Evolutionary conservation across 805 yeast species (phyloP).

Genomic region (Komagataella mondaviorum): DNA sequence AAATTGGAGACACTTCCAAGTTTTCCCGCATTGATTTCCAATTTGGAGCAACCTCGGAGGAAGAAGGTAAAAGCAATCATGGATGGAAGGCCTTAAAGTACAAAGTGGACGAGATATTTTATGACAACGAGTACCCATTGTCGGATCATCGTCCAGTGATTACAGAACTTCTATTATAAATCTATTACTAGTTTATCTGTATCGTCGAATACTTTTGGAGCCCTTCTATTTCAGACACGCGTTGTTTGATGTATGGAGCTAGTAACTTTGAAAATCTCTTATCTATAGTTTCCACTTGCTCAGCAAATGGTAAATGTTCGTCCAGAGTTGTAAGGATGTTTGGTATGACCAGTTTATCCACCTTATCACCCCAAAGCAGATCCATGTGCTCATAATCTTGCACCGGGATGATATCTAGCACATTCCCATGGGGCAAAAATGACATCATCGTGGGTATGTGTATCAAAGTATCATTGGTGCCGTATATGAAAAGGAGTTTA

Average conservation of each 20-base stretch:
- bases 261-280: not conserved
- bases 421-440: slow-evolving; percentile 24
- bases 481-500: slow-evolving; percentile 73
- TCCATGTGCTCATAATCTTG: slow-evolving; percentile 80
- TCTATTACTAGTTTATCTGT: not conserved
- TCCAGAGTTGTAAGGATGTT: slow-evolving; percentile 5
- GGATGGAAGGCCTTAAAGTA: slow-evolving; percentile 12
- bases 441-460: slow-evolving; percentile 64
- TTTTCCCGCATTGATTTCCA: slow-evolving; percentile 27
- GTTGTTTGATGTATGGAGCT: not conserved
- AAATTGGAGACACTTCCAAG: slow-evolving; percentile 7
- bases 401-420: slow-evolving; percentile 28
- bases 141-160: slow-evolving; percentile 35
- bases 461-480: slow-evolving; percentile 71
- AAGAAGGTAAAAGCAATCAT: slow-evolving; percentile 1
- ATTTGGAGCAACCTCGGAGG: slow-evolving; percentile 13
- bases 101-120: slow-evolving; percentile 22
- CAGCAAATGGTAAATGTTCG: not conserved
- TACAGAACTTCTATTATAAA: not conserved
- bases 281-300: not conserved
- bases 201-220: not conserved
- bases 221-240: not conserved
- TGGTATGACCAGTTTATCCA: slow-evolving; percentile 28
- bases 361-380: slow-evolving; percentile 75
- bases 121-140: slow-evolving; percentile 18